A percentile compares a stretch with the other conserved stretches of the same genome.
These are phyloP conservation scores for Beta corolliflora DNA, from an alignment of 179 eudicot genomes.

Conservation along the genomic window DNA sequence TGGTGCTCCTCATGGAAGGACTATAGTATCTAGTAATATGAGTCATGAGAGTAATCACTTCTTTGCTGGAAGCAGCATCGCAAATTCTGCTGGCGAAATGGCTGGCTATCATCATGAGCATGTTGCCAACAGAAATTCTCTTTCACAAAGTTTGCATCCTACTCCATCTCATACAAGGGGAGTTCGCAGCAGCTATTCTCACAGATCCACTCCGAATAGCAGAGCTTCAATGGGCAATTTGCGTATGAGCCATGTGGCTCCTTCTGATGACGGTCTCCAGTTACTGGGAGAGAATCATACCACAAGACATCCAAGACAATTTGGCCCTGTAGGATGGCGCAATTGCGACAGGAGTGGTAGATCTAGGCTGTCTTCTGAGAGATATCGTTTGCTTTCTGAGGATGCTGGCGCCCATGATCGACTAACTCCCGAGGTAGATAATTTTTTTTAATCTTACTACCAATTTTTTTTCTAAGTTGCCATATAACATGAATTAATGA, in stretches of 20 bases:
- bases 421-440: constrained; percentile 63
- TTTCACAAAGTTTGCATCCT: constrained; percentile 53
- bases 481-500: neutral
- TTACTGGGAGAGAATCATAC: constrained; percentile 52
- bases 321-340: constrained; percentile 58
- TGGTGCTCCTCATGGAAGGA: constrained; percentile 55
- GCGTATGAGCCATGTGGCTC: constrained; percentile 46
- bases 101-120: constrained; percentile 57
- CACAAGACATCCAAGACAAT: constrained; percentile 61
- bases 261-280: constrained; percentile 56
- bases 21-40: constrained; percentile 35
- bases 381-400: constrained; percentile 56
- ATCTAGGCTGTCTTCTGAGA: constrained; percentile 58
- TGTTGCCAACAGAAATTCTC: constrained; percentile 42
- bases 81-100: constrained; percentile 48
- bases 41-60: constrained; percentile 49
- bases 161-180: constrained; percentile 57
- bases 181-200: constrained; percentile 62
- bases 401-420: constrained; percentile 50
- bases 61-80: constrained; percentile 45
- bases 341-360: constrained; percentile 62
- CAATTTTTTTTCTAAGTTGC: neutral
- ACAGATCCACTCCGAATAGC: constrained; percentile 50
- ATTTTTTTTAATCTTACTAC: neutral
- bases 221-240: constrained; percentile 58